phyloP scores from a whole-genome alignment of 768 basidiomycete species.

The Termitomyces eurrhizus region DNA sequence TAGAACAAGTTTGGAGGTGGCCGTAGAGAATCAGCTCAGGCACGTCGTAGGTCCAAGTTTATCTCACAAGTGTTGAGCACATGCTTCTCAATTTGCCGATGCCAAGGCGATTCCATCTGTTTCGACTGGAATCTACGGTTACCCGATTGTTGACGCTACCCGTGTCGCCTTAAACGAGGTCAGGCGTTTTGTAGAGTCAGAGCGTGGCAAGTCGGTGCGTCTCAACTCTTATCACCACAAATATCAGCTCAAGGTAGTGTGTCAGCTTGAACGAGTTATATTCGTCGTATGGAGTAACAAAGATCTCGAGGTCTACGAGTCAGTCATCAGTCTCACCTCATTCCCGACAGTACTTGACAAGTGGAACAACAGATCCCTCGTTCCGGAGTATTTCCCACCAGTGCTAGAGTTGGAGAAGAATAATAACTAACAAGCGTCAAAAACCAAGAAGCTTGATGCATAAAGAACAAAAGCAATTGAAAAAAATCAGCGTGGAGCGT shows the following conservation, averaged over 20 bases:
- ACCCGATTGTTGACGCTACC: slow-evolving; percentile 72
- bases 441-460: background rate
- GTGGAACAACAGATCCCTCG: slow-evolving; percentile 33
- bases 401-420: background rate
- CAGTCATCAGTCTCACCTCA: slow-evolving; percentile 20
- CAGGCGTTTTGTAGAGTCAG: slow-evolving; percentile 53
- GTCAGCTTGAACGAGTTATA: slow-evolving; percentile 64
- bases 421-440: background rate
- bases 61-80: background rate
- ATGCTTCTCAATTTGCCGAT: background rate
- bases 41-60: slow-evolving; percentile 51
- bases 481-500: background rate
- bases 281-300: slow-evolving; percentile 71
- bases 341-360: background rate
- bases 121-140: slow-evolving; percentile 77
- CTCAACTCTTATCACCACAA: background rate
- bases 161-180: slow-evolving; percentile 60
- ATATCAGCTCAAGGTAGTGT: background rate
- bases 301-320: slow-evolving; percentile 68
- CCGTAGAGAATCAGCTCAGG: slow-evolving; percentile 53
- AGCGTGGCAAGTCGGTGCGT: slow-evolving; percentile 43
- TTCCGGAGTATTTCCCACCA: slow-evolving; percentile 64
- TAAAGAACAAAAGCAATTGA: background rate
- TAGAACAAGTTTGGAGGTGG: slow-evolving; percentile 55
- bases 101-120: slow-evolving; percentile 75